Evolutionary conservation across 164 flowering plant genomes (phyloP), one percentile per base, ranked within the genome.

Genomic region (Umbellularia californica): DNA sequence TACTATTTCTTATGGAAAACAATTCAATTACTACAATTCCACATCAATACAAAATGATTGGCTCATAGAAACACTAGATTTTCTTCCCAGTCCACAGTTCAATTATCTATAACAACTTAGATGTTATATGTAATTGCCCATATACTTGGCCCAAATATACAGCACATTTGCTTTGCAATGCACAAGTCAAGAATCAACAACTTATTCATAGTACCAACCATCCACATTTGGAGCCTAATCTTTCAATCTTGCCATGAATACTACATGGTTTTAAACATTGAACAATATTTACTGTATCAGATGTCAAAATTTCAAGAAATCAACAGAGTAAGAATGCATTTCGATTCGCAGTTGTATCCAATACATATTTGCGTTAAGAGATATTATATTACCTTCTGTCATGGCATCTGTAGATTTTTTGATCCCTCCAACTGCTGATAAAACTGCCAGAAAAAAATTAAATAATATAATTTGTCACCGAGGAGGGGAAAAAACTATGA

Each of bases 401-500:
- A 80, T 66, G 30, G 30, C 22, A 17, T 58, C 15, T 0, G 75
- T 71, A 23, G 80, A 74, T 55, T 74, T 17, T 17, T 74, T 75
- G 13, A 80, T 68, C 17, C 82, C 82, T 13, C 75, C 76, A 2
- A 80, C 80, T 2, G 82, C 80, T 30, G 82, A 80, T 22, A 80
- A 65, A 2, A 80, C 82, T 80, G 73, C 51, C 22, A 1, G 11
- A 4, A 7, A 60, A 69, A 7, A 41, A 41, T 0, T 41, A 41
- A 7, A 6, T 0, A 6, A 35, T 35, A 35, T 35, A 35, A 35
- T 35, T 35, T 35, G 47, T 41, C 47, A 41, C 11, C 47, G 0
- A 7, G 10, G 47, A 41, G 47, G 10, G 10, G 2, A 7, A 5
- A 41, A 5, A 41, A 5, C 9, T 5, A 41, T 35, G 47, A 35